A percentile compares a stretch with the other conserved stretches of the same genome.
Conservation (phyloP, 306 rosid species). For the peach (Prunus persica) region DNA sequence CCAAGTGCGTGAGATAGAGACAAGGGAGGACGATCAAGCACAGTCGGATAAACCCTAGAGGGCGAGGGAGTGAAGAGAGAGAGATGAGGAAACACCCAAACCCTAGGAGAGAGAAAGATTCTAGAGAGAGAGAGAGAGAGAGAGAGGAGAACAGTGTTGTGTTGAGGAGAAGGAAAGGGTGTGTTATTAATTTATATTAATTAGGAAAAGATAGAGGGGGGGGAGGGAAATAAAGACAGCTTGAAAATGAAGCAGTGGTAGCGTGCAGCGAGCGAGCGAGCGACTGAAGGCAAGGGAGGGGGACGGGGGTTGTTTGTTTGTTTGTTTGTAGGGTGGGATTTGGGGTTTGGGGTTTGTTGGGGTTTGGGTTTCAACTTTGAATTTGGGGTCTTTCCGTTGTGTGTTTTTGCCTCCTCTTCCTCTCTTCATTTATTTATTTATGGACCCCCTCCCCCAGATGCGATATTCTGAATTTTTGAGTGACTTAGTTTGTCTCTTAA, state of each 20-base stretch:
- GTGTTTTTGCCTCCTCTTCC: neutral
- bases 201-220: conserved; percentile 25
- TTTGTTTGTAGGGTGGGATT: neutral
- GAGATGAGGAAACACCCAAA: conserved; percentile 12
- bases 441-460: no score
- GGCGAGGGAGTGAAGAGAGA: neutral
- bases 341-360: neutral
- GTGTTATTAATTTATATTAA: conserved; percentile 18
- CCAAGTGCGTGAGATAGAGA: neutral
- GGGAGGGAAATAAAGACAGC: conserved; percentile 60
- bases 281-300: neutral
- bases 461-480: no score
- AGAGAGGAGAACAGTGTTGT: conserved; percentile 2
- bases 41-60: conserved; percentile 49
- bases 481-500: neutral
- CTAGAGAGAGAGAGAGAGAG: conserved; percentile 12
- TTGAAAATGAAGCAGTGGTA: conserved; percentile 81
- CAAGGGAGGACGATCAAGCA: neutral
- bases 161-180: conserved; percentile 8
- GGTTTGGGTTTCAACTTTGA: neutral
- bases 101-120: conserved; percentile 32
- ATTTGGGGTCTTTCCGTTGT: neutral
- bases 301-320: neutral
- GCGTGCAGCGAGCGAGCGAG: neutral
- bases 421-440: neutral